Evolutionary conservation across 1,284 basidiomycete species (phyloP).

Genomic region (Boletus mariae): DNA sequence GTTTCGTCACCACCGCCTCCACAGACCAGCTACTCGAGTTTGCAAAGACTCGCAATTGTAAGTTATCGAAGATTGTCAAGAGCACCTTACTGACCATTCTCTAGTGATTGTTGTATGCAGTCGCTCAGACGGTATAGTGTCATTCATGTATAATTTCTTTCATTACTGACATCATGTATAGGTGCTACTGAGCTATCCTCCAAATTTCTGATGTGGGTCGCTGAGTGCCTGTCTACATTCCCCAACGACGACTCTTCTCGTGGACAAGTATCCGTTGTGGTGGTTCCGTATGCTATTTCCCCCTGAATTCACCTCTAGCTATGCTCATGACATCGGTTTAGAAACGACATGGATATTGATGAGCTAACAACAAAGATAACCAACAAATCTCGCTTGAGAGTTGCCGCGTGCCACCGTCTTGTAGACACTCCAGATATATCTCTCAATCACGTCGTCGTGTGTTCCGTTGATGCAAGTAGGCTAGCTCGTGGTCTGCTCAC

Average conservation of each 20-base stretch:
- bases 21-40: constrained; percentile 17
- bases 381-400: constrained; percentile 17
- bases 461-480: constrained; percentile 35
- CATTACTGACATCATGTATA: constrained; percentile 11
- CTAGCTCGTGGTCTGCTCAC: constrained; percentile 2
- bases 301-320: neutral
- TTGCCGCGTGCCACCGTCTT: constrained; percentile 20
- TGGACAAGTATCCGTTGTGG: constrained; percentile 17
- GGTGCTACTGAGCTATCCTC: constrained; percentile 20
- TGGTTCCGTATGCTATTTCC: constrained; percentile 20
- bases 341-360: constrained; percentile 15
- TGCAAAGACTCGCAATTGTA: constrained; percentile 24
- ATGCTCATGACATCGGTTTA: constrained; percentile 11
- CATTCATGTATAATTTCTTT: neutral
- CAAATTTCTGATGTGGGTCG: constrained; percentile 22
- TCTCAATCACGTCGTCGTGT: constrained; percentile 38
- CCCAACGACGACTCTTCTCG: neutral
- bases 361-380: constrained; percentile 17
- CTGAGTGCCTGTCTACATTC: neutral
- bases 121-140: constrained; percentile 20
- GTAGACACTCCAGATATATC: constrained; percentile 27
- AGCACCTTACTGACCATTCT: constrained; percentile 1
- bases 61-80: constrained; percentile 3
- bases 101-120: constrained; percentile 21
- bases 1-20: constrained; percentile 8